Evolutionary conservation across 2,329 filamentous ascomycete species (phyloP), one percentile per base, ranked within the genome.

Genomic region (Karstenula rhodostoma): DNA sequence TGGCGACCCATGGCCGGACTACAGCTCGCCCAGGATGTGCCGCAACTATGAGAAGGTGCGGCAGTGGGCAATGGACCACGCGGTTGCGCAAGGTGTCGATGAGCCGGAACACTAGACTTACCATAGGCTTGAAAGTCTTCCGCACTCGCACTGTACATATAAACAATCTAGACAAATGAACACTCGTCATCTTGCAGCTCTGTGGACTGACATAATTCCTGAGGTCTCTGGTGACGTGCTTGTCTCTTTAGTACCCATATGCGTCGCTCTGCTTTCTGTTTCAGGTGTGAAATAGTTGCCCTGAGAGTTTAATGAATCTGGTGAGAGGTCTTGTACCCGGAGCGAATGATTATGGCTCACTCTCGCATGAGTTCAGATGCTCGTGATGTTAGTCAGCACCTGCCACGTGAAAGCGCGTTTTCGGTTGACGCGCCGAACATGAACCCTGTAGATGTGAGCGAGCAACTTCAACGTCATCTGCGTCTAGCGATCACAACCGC

Each of bases 1-100:
- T 51, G 64, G 64, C 15, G 62, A 65, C 43, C 55, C 63, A 35
- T 64, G 64, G 64, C 64, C 66, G 27, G 66, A 68, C 43, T 68
- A 67, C 32, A 57, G 58, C 53, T 60, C 56, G 9, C 58, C 59
- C 37, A 54, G 63, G 32, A 65, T 64, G 63, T 68, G 66, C 50
- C 58, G 63, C 57, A 67, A 67, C 27, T 68, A 56, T 33, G 64
- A 68, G 23, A 64, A 57, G 54, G 54, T 68, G 19, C 49, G 66
- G 35, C 44, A 66, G 19, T 68, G 64, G 64, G 65, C 66, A 12
- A 57, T 67, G 22, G 58, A 61, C 29, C 58, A 68, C 59, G 65
- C 63, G n/a, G 66, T 68, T 46, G 64, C 59, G 53, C 60, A 63
- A 47, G 63, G 63, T n/a, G 60, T 63, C 15, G 58, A 58, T 53